Conservation (phyloP, 352 stramenopile species). For the Phytophthora litchii region DNA sequence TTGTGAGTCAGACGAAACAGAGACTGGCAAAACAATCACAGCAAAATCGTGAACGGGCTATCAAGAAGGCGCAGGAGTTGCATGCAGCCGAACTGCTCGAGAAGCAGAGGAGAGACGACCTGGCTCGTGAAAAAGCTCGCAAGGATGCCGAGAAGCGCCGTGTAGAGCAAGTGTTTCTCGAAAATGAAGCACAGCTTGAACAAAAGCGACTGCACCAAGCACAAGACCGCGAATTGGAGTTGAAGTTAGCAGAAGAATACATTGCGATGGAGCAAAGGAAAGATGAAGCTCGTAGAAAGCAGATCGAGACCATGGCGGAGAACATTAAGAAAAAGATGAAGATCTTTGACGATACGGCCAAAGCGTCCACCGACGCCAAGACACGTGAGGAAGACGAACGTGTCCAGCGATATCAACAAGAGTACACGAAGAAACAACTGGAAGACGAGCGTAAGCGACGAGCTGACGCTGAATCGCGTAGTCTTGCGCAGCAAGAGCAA, state of each 20-base stretch:
- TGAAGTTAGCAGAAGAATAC: constrained; percentile 77
- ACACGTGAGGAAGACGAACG: constrained; percentile 71
- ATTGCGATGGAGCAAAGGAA: constrained; percentile 76
- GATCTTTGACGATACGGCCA: constrained; percentile 82
- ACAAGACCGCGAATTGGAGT: constrained; percentile 60
- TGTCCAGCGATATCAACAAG: constrained; percentile 65
- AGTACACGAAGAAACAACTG: constrained; percentile 62
- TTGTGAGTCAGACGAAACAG: constrained; percentile 71
- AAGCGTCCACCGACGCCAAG: constrained; percentile 65
- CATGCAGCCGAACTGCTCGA: constrained; percentile 49
- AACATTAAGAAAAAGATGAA: constrained; percentile 88
- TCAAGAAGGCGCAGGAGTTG: constrained; percentile 61
- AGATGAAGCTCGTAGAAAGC: constrained; percentile 59
- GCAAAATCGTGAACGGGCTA: constrained; percentile 45
- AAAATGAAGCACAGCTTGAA: constrained; percentile 71
- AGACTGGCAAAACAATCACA: constrained; percentile 64
- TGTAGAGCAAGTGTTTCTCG: constrained; percentile 56
- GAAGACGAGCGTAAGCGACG: constrained; percentile 62
- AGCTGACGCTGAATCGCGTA: constrained; percentile 56
- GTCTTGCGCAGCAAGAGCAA: constrained; percentile 55
- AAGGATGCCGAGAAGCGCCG: constrained; percentile 70
- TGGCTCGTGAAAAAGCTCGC: constrained; percentile 45
- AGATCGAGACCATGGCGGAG: constrained; percentile 72
- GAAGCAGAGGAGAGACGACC: constrained; percentile 63
- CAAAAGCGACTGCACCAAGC: constrained; percentile 61